These are phyloP conservation scores for Thalia dealbata DNA, from an alignment of 176 grass and related monocot genomes.

Conservation along the genomic window DNA sequence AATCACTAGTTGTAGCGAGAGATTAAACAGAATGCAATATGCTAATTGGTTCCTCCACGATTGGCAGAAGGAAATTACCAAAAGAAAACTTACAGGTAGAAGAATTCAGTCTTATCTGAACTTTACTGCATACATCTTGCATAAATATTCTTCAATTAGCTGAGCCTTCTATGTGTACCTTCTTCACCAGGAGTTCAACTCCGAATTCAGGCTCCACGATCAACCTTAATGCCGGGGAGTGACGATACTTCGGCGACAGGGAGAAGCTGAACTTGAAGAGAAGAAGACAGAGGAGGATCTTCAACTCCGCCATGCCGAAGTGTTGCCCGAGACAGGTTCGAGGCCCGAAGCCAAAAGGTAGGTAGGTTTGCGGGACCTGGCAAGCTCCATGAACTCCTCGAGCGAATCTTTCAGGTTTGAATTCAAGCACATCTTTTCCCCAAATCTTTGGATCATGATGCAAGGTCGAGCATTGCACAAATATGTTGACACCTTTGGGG, in stretches of 20 bases:
- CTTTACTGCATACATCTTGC: no score
- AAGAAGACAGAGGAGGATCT: constrained; percentile 37
- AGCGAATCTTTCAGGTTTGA: constrained; percentile 36
- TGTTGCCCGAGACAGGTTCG: constrained; percentile 52
- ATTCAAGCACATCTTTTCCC: constrained; percentile 26
- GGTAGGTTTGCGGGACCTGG: constrained; percentile 42
- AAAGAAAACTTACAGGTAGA: no score
- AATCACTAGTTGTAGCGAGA: neutral
- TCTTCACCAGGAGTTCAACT: neutral
- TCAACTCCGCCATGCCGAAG: constrained; percentile 56
- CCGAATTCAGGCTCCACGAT: neutral
- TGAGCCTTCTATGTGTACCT: neutral
- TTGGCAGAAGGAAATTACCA: no score
- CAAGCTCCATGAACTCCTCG: constrained; percentile 34
- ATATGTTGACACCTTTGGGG: constrained; percentile 43
- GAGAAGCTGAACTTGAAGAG: constrained; percentile 23
- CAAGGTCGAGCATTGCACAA: constrained; percentile 38
- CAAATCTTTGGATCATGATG: constrained; percentile 33
- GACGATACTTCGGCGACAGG: constrained; percentile 42
- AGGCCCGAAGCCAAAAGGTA: constrained; percentile 52
- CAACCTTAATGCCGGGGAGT: constrained; percentile 40
- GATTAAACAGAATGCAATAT: neutral
- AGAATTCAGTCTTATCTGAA: no score
- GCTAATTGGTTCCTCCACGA: neutral
- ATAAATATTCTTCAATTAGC: no score